phyloP scores from a whole-genome alignment of 78 protist species.

The Dictyostelium capitatum region DNA sequence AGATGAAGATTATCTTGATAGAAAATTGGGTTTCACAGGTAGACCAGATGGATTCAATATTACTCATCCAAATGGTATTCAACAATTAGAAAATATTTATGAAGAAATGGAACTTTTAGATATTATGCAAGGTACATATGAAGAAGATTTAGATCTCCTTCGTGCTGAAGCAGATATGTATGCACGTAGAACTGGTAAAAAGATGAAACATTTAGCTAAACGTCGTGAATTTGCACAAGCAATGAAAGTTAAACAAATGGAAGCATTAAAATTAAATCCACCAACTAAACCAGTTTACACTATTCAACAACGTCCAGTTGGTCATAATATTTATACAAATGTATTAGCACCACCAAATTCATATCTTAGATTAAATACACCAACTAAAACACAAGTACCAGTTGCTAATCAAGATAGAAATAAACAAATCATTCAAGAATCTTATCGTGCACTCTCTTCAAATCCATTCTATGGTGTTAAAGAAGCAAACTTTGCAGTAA shows the following conservation, averaged over 20 bases:
- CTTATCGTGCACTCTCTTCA: conserved; percentile 20
- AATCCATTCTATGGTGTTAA: conserved; percentile 43
- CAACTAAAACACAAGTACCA: neutral
- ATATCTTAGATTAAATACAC: conserved; percentile 16
- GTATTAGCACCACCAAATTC: conserved; percentile 53
- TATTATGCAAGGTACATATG: neutral
- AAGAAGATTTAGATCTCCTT: conserved; percentile 39
- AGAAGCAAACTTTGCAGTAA: conserved; percentile 7
- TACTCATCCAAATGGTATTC: conserved; percentile 20
- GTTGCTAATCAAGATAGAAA: neutral
- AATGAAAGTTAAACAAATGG: conserved; percentile 15
- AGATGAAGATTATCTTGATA: neutral
- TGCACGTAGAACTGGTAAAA: conserved; percentile 26
- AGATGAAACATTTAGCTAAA: conserved; percentile 37
- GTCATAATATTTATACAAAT: conserved; percentile 18
- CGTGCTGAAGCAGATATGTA: conserved; percentile 78
- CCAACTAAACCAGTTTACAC: neutral
- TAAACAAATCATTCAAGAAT: neutral
- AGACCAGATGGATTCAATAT: neutral
- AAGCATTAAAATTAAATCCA: conserved; percentile 2
- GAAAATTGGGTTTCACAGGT: neutral
- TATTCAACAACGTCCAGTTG: neutral
- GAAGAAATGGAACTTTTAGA: conserved; percentile 24
- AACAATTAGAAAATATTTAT: neutral
- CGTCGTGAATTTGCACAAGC: conserved; percentile 36